These are phyloP conservation scores for Penicillium sp. DNA, from an alignment of 2,329 filamentous ascomycete genomes.

Conservation along the genomic window DNA sequence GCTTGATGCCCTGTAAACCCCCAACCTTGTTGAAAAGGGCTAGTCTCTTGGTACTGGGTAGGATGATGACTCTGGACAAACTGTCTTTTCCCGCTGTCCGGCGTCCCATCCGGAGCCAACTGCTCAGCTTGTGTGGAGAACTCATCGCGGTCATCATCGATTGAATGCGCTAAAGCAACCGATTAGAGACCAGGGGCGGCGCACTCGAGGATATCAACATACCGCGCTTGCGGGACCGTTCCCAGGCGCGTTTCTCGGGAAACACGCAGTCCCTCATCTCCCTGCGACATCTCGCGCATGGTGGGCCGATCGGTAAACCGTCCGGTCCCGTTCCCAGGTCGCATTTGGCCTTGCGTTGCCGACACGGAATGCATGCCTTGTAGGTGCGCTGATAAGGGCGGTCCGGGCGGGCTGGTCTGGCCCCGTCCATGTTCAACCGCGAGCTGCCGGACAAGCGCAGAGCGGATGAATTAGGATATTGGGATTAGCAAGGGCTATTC, in stretches of 20 bases:
- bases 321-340: slow-evolving; percentile 44
- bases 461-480: slow-evolving; percentile 15
- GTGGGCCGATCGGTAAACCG: slow-evolving; percentile 38
- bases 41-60: slow-evolving; percentile 10
- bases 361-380: slow-evolving; percentile 55
- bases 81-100: slow-evolving; percentile 4
- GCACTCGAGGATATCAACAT: slow-evolving; percentile 10
- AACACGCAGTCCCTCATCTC: slow-evolving; percentile 53
- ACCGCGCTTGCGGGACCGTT: slow-evolving; percentile 38
- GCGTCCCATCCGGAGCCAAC: slow-evolving; percentile 3
- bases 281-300: slow-evolving; percentile 51
- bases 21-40: slow-evolving; percentile 19
- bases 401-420: slow-evolving; percentile 30
- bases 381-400: slow-evolving; percentile 52
- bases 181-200: slow-evolving; percentile 8
- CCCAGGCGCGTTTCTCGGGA: slow-evolving; percentile 43
- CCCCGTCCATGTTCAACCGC: slow-evolving; percentile 24
- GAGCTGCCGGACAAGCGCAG: slow-evolving; percentile 1
- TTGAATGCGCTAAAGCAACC: slow-evolving; percentile 14
- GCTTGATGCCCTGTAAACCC: slow-evolving; percentile 11
- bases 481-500: slow-evolving; percentile 10
- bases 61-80: slow-evolving; percentile 6
- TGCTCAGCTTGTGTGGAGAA: slow-evolving; percentile 8
- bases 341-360: slow-evolving; percentile 54
- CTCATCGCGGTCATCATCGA: slow-evolving; percentile 9